These are phyloP conservation scores for Leucoagaricus sp. DNA, from an alignment of 1,284 basidiomycete genomes.

Conservation along the genomic window DNA sequence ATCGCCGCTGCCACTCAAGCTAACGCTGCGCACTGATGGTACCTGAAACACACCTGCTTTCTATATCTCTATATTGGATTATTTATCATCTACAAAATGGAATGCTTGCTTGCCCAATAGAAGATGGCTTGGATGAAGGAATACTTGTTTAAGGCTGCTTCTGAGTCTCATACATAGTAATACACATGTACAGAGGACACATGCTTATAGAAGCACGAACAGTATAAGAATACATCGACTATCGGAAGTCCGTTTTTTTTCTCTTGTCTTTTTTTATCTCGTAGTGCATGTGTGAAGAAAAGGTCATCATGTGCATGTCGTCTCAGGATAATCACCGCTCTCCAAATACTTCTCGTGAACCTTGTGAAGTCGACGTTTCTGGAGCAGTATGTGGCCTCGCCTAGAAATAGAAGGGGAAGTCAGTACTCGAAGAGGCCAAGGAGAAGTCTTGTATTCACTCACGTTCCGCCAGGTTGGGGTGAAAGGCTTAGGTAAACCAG, in stretches of 20 bases:
- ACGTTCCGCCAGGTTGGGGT: constrained; percentile 43
- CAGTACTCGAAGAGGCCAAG: constrained; percentile 6
- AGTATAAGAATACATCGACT: constrained; percentile 10
- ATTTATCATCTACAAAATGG: constrained; percentile 3
- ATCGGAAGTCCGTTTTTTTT: constrained; percentile 4
- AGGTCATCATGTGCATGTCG: constrained; percentile 4
- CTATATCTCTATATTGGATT: constrained; percentile 2
- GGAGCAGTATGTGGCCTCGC: constrained; percentile 22
- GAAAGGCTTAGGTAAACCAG: constrained; percentile 19
- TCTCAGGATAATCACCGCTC: background rate
- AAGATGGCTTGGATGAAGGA: background rate
- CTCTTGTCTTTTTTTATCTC: constrained; percentile 2
- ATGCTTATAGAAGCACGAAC: constrained; percentile 4
- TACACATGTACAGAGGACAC: constrained; percentile 19
- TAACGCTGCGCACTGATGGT: background rate
- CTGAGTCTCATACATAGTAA: constrained; percentile 14
- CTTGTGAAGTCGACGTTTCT: constrained; percentile 1
- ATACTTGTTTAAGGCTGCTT: background rate
- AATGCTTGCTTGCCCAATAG: background rate
- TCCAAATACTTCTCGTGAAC: background rate
- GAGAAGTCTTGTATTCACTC: constrained; percentile 19
- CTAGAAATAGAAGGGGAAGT: constrained; percentile 22
- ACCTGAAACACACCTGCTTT: background rate
- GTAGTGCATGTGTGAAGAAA: background rate
- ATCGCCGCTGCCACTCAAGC: constrained; percentile 25